A percentile compares a stretch with the other conserved stretches of the same genome.
Evolutionary conservation across 2,329 filamentous ascomycete genomes (phyloP).

Genomic region (Zymoseptoria ardabiliae): DNA sequence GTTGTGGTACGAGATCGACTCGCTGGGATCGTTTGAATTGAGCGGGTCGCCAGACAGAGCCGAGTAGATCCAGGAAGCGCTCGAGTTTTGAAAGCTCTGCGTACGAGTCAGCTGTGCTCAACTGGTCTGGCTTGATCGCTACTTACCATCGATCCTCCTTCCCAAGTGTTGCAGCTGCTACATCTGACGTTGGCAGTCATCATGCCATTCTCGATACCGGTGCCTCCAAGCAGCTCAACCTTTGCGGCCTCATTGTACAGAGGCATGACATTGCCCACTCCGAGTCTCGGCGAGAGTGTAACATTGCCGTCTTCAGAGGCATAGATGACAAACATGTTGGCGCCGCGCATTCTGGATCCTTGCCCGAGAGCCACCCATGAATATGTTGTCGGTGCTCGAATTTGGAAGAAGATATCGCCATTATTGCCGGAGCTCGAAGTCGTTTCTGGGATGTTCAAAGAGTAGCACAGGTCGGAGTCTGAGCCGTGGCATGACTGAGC

Average conservation of each 20-base stretch:
- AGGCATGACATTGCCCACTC: conserved; percentile 39
- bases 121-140: neutral
- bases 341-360: conserved; percentile 44
- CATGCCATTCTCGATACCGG: conserved; percentile 43
- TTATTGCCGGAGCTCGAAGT: conserved; percentile 43
- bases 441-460: conserved; percentile 47
- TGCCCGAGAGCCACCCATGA: conserved; percentile 51
- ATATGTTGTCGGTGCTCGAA: conserved; percentile 45
- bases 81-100: conserved; percentile 35
- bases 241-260: conserved; percentile 35
- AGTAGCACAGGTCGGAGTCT: conserved; percentile 35
- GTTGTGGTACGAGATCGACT: conserved; percentile 41
- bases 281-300: conserved; percentile 48
- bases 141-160: conserved; percentile 40
- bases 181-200: conserved; percentile 53
- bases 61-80: conserved; percentile 47
- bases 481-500: conserved; percentile 12
- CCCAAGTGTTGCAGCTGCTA: conserved; percentile 47
- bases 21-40: conserved; percentile 39
- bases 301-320: conserved; percentile 48
- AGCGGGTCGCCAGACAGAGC: conserved; percentile 41
- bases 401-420: conserved; percentile 53
- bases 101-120: neutral
- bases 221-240: conserved; percentile 46
- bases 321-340: conserved; percentile 54